These are phyloP conservation scores for Epichloe coenophiala DNA, from an alignment of 2,329 filamentous ascomycete genomes.

Conservation along the genomic window DNA sequence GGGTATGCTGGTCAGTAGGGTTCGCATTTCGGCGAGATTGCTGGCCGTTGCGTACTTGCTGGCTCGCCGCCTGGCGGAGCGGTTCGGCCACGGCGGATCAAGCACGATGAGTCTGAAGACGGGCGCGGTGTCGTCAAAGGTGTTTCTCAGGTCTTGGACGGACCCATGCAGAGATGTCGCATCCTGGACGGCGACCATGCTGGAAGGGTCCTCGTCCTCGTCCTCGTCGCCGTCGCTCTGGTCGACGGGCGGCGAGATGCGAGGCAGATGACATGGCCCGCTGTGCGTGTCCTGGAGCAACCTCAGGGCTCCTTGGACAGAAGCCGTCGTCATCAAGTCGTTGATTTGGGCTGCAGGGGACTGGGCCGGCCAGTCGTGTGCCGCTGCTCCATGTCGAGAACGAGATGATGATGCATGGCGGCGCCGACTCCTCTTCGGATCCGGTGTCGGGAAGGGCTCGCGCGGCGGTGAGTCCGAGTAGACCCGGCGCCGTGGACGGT, in stretches of 20 bases:
- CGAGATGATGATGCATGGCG: neutral
- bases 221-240: neutral
- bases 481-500: constrained; percentile 26
- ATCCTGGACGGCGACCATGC: constrained; percentile 14
- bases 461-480: constrained; percentile 30
- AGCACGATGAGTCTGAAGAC: constrained; percentile 55
- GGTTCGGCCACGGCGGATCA: constrained; percentile 74
- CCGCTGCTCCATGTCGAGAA: neutral
- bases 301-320: constrained; percentile 29
- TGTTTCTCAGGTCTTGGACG: constrained; percentile 26
- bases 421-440: constrained; percentile 17
- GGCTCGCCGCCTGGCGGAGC: constrained; percentile 51
- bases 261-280: constrained; percentile 35
- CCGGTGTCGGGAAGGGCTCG: constrained; percentile 37
- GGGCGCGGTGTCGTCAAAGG: constrained; percentile 30
- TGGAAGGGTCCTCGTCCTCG: neutral
- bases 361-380: constrained; percentile 18
- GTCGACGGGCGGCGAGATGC: constrained; percentile 13
- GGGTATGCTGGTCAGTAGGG: constrained; percentile 41
- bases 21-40: constrained; percentile 30
- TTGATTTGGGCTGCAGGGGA: constrained; percentile 35
- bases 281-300: constrained; percentile 19
- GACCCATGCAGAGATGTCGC: constrained; percentile 38
- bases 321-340: constrained; percentile 38
- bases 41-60: constrained; percentile 34